phyloP scores from a whole-genome alignment of 2,329 filamentous ascomycete species.

The Rhytidhysteron rufulum region DNA sequence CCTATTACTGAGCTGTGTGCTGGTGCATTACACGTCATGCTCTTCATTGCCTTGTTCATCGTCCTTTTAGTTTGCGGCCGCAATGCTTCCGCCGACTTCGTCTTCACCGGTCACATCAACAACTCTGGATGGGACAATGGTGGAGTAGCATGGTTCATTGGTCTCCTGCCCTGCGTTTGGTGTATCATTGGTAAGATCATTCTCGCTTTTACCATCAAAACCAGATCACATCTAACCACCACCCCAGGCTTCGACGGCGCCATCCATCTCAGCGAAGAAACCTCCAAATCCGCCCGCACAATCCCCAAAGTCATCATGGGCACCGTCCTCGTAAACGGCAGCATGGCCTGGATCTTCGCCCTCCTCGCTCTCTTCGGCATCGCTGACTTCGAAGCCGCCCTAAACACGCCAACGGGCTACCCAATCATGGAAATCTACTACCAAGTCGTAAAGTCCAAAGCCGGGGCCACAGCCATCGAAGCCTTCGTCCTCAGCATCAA shows the following conservation, averaged over 20 bases:
- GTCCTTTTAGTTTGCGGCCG: conserved; percentile 42
- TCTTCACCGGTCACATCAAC: conserved; percentile 44
- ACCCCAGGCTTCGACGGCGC: conserved; percentile 44
- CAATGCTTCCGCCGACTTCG: conserved; percentile 34
- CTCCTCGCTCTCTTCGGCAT: conserved; percentile 45
- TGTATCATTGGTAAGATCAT: conserved; percentile 26
- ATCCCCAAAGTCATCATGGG: conserved; percentile 34
- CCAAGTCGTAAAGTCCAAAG: conserved; percentile 37
- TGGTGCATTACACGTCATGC: conserved; percentile 45
- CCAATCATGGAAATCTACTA: conserved; percentile 39
- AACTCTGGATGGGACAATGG: conserved; percentile 40
- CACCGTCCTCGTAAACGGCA: conserved; percentile 39
- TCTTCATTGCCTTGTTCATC: conserved; percentile 48
- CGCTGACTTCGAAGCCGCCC: conserved; percentile 30
- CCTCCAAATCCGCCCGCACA: background rate
- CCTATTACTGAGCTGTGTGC: conserved; percentile 45
- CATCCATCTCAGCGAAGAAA: conserved; percentile 31
- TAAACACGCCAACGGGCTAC: conserved; percentile 11
- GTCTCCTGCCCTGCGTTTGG: conserved; percentile 30
- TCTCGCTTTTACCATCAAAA: conserved; percentile 10
- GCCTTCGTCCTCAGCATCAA: conserved; percentile 36
- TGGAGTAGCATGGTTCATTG: conserved; percentile 41
- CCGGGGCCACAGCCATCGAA: conserved; percentile 40
- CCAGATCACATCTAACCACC: background rate
- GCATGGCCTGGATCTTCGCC: conserved; percentile 39